Percentiles rank a stretch among this genome's conserved stretches.
These are phyloP conservation scores for Nemania sp. DNA, from an alignment of 2,329 filamentous ascomycete genomes.

Conservation along the genomic window DNA sequence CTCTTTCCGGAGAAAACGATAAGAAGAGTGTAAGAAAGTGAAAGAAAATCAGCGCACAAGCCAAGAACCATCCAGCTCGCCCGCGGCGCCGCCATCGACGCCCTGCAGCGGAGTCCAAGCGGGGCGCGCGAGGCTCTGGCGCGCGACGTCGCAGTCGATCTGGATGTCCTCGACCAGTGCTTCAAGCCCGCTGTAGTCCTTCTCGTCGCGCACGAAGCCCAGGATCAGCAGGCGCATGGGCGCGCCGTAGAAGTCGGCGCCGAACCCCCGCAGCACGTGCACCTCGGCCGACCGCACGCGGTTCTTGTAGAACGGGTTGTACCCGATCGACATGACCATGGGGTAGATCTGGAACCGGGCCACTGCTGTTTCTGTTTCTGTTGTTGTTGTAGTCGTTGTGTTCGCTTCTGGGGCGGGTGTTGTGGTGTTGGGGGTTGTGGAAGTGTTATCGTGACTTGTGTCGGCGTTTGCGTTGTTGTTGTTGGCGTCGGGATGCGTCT, in stretches of 20 bases:
- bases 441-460: slow-evolving; percentile 7
- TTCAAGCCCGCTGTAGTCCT: slow-evolving; percentile 83
- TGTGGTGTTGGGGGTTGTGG: neutral
- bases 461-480: slow-evolving; percentile 25
- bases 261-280: slow-evolving; percentile 80
- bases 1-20: too few relatives aligned
- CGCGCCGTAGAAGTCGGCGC: slow-evolving; percentile 80
- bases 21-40: too few relatives aligned
- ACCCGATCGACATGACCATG: slow-evolving; percentile 93
- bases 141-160: slow-evolving; percentile 83
- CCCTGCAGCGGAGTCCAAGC: slow-evolving; percentile 57
- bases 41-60: slow-evolving; percentile 35
- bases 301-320: slow-evolving; percentile 98
- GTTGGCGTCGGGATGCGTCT: slow-evolving; percentile 48
- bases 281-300: slow-evolving; percentile 83
- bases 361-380: too few relatives aligned
- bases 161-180: slow-evolving; percentile 86
- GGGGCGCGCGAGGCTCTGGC: slow-evolving; percentile 68
- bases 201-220: slow-evolving; percentile 87
- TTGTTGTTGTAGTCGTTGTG: too few relatives aligned
- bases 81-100: slow-evolving; percentile 39
- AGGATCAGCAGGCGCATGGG: slow-evolving; percentile 79
- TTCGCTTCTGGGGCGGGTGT: too few relatives aligned
- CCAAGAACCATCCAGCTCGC: slow-evolving; percentile 38
- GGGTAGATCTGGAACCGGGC: slow-evolving; percentile 63